phyloP scores from a whole-genome alignment of 2,329 filamentous ascomycete species.

The Thielaviopsis musarum region DNA sequence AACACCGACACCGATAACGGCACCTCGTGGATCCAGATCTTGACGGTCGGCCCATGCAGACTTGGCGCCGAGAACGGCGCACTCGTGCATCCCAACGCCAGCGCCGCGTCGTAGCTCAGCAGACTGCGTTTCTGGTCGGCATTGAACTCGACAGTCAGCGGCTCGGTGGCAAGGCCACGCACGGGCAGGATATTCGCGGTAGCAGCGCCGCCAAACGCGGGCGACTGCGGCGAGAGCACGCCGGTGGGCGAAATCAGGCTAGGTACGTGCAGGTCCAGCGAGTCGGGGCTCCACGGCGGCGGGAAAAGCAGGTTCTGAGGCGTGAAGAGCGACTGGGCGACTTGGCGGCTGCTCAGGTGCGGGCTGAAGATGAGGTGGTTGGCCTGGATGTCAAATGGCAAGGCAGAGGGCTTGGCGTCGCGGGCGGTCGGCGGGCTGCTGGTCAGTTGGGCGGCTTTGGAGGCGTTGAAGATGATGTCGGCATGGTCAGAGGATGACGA shows the following conservation, averaged over 20 bases:
- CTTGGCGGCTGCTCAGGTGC: background rate
- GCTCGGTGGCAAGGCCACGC: background rate
- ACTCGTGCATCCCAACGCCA: background rate
- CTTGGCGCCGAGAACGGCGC: slow-evolving; percentile 2
- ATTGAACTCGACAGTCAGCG: slow-evolving; percentile 6
- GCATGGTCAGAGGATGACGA: no score
- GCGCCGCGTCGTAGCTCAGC: slow-evolving; percentile 3
- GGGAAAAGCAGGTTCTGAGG: background rate
- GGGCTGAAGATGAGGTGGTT: background rate
- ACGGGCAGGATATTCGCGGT: background rate
- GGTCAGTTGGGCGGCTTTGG: no score
- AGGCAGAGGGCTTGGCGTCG: background rate
- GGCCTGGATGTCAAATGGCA: background rate
- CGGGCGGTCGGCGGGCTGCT: background rate
- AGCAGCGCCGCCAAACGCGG: background rate
- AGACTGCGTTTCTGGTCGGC: slow-evolving; percentile 4
- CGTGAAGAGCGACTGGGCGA: background rate
- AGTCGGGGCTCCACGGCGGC: background rate
- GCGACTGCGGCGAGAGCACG: background rate
- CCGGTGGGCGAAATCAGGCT: background rate
- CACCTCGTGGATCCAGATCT: slow-evolving; percentile 3
- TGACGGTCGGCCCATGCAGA: slow-evolving; percentile 6
- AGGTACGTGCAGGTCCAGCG: background rate
- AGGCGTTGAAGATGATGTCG: no score
- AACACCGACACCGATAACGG: slow-evolving; percentile 5